These are phyloP conservation scores for Moesziomyces antarcticus DNA, from an alignment of 1,284 basidiomycete genomes.

Conservation along the genomic window DNA sequence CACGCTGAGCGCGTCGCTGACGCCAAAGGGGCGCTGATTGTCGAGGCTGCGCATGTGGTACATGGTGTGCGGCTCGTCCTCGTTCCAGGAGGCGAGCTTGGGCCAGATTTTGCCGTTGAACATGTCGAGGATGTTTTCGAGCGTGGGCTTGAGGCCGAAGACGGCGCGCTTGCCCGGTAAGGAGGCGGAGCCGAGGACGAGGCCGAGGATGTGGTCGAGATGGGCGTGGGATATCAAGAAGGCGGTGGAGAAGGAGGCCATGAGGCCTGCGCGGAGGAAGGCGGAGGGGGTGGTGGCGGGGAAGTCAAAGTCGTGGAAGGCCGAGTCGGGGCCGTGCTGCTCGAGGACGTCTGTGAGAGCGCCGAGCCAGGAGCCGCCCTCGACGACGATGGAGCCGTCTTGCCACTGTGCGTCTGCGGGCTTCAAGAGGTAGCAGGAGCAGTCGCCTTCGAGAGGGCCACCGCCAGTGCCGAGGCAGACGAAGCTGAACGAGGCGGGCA, in stretches of 20 bases:
- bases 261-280: constrained; percentile 54
- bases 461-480: constrained; percentile 69
- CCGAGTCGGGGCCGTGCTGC: constrained; percentile 50
- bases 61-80: constrained; percentile 66
- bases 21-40: constrained; percentile 33
- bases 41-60: constrained; percentile 63
- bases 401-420: constrained; percentile 62
- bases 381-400: constrained; percentile 66
- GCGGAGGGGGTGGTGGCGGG: constrained; percentile 43
- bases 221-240: constrained; percentile 81
- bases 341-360: constrained; percentile 59
- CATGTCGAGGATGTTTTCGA: constrained; percentile 77
- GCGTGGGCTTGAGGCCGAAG: constrained; percentile 74
- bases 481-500: constrained; percentile 56
- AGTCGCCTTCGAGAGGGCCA: constrained; percentile 68
- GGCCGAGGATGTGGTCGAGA: constrained; percentile 80
- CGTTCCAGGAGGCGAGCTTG: constrained; percentile 79
- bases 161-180: constrained; percentile 77
- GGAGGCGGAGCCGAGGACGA: constrained; percentile 80
- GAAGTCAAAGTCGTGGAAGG: constrained; percentile 58
- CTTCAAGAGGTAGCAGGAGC: constrained; percentile 69
- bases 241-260: constrained; percentile 58
- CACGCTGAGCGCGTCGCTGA: constrained; percentile 48
- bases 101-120: constrained; percentile 85
- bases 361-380: constrained; percentile 67